These are phyloP conservation scores for Syzygium oleosum DNA, from an alignment of 345 rosid species.

Conservation along the genomic window DNA sequence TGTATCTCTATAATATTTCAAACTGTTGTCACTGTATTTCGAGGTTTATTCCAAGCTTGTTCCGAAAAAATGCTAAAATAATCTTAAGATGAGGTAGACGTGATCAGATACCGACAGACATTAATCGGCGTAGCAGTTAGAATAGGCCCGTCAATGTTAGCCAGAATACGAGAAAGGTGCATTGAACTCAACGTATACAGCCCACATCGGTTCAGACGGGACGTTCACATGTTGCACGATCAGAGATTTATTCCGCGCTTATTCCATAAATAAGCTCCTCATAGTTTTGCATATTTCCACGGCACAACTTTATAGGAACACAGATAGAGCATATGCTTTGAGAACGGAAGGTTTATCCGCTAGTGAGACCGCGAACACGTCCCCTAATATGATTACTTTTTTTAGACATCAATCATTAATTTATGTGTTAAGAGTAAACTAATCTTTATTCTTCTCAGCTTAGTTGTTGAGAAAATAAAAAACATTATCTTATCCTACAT, in stretches of 20 bases:
- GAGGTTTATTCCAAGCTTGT: background rate
- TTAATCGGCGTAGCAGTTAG: background rate
- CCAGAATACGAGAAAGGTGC: background rate
- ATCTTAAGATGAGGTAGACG: background rate
- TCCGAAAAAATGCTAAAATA: background rate
- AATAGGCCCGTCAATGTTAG: background rate
- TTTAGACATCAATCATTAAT: too few relatives aligned
- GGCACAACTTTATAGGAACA: background rate
- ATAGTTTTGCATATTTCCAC: background rate
- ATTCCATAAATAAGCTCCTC: background rate
- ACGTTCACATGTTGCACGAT: fast-evolving
- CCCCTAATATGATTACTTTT: too few relatives aligned
- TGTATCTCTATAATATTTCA: fast-evolving
- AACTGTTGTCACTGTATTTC: fast-evolving
- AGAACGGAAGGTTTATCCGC: background rate
- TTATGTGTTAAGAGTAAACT: background rate
- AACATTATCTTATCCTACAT: background rate
- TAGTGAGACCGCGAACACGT: too few relatives aligned
- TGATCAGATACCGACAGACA: fast-evolving
- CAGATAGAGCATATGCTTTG: background rate
- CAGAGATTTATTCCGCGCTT: fast-evolving
- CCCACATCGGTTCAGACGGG: background rate
- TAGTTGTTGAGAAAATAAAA: background rate
- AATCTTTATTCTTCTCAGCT: background rate
- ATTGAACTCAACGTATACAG: background rate